phyloP scores from a whole-genome alignment of 2,329 filamentous ascomycete species.

The Phyllosticta citriasiana region DNA sequence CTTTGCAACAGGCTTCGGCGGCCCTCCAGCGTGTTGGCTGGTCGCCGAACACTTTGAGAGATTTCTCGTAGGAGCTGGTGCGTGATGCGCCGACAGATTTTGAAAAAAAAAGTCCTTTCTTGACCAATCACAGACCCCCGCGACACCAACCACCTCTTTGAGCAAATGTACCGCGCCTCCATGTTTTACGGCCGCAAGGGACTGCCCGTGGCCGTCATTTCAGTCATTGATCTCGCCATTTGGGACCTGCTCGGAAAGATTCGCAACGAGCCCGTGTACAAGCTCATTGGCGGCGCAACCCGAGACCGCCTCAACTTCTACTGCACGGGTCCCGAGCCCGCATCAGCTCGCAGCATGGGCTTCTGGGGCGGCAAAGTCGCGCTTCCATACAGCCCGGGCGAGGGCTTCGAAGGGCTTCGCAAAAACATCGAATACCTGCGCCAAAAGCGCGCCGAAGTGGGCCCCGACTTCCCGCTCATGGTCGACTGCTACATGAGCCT shows the following conservation, averaged over 20 bases:
- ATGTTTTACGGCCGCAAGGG: slow-evolving; percentile 98
- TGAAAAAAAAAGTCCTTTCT: neutral
- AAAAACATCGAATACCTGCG: slow-evolving; percentile 88
- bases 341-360: slow-evolving; percentile 71
- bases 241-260: slow-evolving; percentile 92
- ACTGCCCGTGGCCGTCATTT: slow-evolving; percentile 81
- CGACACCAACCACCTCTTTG: slow-evolving; percentile 84
- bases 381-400: slow-evolving; percentile 79
- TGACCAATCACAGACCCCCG: slow-evolving; percentile 53
- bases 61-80: slow-evolving; percentile 72
- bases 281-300: slow-evolving; percentile 85
- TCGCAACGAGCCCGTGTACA: slow-evolving; percentile 86
- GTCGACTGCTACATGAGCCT: slow-evolving; percentile 97
- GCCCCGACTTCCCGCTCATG: slow-evolving; percentile 84
- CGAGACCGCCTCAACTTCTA: slow-evolving; percentile 79
- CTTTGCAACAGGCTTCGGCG: slow-evolving; percentile 89
- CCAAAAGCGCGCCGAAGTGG: slow-evolving; percentile 73
- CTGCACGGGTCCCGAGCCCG: slow-evolving; percentile 82
- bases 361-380: slow-evolving; percentile 89
- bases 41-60: slow-evolving; percentile 88
- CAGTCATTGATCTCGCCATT: slow-evolving; percentile 82
- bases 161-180: slow-evolving; percentile 91
- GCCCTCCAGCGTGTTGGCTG: slow-evolving; percentile 88
- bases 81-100: neutral
- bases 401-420: slow-evolving; percentile 68